Conservation (phyloP, 23 red algal genomes). For the Pyropia haitanensis region DNA sequence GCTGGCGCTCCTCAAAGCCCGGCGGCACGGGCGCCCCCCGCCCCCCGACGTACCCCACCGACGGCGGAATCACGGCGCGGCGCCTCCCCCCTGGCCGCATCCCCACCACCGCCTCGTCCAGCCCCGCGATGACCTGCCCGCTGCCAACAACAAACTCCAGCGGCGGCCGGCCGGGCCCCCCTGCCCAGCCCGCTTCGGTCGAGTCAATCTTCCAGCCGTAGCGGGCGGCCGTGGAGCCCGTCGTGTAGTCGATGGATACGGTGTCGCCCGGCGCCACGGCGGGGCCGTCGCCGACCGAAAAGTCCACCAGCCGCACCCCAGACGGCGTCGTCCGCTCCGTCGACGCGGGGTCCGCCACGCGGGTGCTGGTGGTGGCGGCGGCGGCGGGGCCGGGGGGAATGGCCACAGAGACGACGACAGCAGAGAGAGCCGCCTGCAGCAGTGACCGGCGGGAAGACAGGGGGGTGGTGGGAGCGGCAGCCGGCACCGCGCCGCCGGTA, state of each 20-base stretch:
- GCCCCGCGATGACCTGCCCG: slow-evolving; percentile 43
- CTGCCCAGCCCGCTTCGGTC: slow-evolving; percentile 13
- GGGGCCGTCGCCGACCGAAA: slow-evolving; percentile 8
- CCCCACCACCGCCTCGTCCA: slow-evolving; percentile 57
- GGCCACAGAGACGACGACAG: background rate
- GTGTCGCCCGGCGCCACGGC: background rate
- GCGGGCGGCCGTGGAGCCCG: slow-evolving; percentile 45
- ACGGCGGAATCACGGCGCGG: slow-evolving; percentile 44
- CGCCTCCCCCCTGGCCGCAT: slow-evolving; percentile 62
- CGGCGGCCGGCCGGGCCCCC: background rate
- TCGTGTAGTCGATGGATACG: slow-evolving; percentile 35
- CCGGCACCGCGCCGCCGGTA: no score
- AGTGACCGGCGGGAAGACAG: no score
- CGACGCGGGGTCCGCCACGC: slow-evolving; percentile 26
- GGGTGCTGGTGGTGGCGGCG: slow-evolving; percentile 3
- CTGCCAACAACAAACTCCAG: slow-evolving; percentile 35
- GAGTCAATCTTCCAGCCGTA: slow-evolving; percentile 58
- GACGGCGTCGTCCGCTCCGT: slow-evolving; percentile 5
- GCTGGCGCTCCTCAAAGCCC: slow-evolving; percentile 56
- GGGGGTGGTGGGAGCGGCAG: no score
- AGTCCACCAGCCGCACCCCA: slow-evolving; percentile 44
- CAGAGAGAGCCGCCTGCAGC: no score
- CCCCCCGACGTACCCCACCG: slow-evolving; percentile 27
- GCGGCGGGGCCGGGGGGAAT: slow-evolving; percentile 1
- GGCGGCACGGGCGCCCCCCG: slow-evolving; percentile 18